These are phyloP conservation scores for Hanseniaspora guilliermondii DNA, from an alignment of 805 yeast genomes.

Conservation along the genomic window DNA sequence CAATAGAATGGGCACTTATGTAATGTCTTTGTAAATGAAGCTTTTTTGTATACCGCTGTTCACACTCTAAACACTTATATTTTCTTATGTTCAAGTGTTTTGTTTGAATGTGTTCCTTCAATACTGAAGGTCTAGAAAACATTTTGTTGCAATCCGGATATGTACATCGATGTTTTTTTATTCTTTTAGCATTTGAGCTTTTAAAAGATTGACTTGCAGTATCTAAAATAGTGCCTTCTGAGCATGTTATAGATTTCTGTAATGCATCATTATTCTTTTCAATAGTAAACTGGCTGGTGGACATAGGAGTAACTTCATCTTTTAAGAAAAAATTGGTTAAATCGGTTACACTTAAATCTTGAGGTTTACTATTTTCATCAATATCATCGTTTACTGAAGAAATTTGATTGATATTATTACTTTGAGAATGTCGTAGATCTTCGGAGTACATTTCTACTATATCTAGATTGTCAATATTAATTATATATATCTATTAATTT, in stretches of 20 bases:
- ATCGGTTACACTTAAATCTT: neutral
- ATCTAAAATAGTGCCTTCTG: conserved; percentile 4
- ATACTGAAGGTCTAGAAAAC: conserved; percentile 66
- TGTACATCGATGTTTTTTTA: conserved; percentile 53
- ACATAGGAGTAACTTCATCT: neutral
- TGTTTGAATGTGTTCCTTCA: conserved; percentile 67
- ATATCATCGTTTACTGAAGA: neutral
- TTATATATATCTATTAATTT: neutral
- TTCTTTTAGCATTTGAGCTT: conserved; percentile 31
- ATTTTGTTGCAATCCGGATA: conserved; percentile 59
- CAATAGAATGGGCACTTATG: conserved; percentile 41
- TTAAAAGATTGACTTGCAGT: conserved; percentile 12
- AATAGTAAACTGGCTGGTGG: neutral
- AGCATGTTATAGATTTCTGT: neutral
- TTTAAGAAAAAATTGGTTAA: neutral
- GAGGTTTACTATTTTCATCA: neutral
- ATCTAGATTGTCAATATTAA: neutral
- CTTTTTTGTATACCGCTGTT: conserved; percentile 53
- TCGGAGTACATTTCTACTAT: neutral
- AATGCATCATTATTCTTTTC: neutral
- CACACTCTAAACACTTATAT: conserved; percentile 55
- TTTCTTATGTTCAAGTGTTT: conserved; percentile 68
- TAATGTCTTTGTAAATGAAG: conserved; percentile 70
- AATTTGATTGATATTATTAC: neutral
- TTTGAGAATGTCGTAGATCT: neutral